Conservation (phyloP, 495 filamentous ascomycete genomes). For the Penicillium steckii region DNA sequence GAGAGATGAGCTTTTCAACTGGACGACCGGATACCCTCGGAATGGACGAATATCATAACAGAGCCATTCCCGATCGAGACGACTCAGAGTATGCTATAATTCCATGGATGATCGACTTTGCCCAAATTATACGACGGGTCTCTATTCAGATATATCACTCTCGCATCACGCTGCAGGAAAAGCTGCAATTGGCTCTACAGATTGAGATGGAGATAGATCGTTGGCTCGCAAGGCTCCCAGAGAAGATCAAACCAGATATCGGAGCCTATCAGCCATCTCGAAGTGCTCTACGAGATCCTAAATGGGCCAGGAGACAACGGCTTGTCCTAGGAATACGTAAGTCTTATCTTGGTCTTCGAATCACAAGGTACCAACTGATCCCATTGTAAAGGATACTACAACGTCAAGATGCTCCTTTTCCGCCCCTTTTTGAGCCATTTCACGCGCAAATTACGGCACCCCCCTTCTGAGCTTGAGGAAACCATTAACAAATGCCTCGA, state of each 20-base stretch:
- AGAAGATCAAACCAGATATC: slow-evolving; percentile 35
- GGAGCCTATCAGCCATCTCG: slow-evolving; percentile 17
- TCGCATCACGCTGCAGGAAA: slow-evolving; percentile 38
- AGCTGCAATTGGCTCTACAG: slow-evolving; percentile 34
- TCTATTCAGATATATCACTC: slow-evolving; percentile 45
- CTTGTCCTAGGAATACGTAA: slow-evolving; percentile 38
- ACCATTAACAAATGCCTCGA: slow-evolving; percentile 38
- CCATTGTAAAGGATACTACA: slow-evolving; percentile 31
- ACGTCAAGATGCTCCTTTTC: slow-evolving; percentile 43
- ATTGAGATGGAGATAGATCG: slow-evolving; percentile 38
- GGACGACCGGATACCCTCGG: slow-evolving; percentile 43
- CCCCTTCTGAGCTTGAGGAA: slow-evolving; percentile 31
- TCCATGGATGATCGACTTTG: slow-evolving; percentile 44
- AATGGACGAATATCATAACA: slow-evolving; percentile 45
- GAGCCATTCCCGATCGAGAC: slow-evolving; percentile 36
- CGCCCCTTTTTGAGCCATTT: slow-evolving; percentile 40
- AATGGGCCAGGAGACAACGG: slow-evolving; percentile 39
- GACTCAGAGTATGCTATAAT: slow-evolving; percentile 41
- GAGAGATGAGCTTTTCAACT: slow-evolving; percentile 44
- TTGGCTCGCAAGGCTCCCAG: slow-evolving; percentile 36
- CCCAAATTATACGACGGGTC: slow-evolving; percentile 38
- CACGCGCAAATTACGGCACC: slow-evolving; percentile 33
- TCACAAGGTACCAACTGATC: no score
- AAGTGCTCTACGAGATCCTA: slow-evolving; percentile 35
- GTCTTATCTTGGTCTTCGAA: not conserved